Evolutionary conservation across 2,329 filamentous ascomycete genomes (phyloP).

Genomic region (Xylaria arbuscula): DNA sequence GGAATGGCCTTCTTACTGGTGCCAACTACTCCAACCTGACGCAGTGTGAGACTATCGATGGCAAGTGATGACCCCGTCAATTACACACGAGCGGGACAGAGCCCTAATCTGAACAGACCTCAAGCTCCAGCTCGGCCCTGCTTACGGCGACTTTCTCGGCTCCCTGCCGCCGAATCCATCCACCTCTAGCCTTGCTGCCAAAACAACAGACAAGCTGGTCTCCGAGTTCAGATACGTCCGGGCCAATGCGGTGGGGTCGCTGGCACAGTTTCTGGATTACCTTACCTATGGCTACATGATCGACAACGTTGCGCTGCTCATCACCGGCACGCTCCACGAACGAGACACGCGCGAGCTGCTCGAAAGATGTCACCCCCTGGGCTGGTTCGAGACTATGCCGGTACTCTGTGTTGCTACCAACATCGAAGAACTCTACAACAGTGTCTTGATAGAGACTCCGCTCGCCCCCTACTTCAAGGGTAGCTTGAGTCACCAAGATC

Average conservation of each 20-base stretch:
- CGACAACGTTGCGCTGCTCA: conserved; percentile 97
- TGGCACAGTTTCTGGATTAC: conserved; percentile 97
- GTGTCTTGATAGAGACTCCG: conserved; percentile 94
- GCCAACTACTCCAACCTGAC: conserved; percentile 95
- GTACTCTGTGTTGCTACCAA: conserved; percentile 98
- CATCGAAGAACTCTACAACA: conserved; percentile 99
- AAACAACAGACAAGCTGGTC: conserved; percentile 97
- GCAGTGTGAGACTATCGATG: conserved; percentile 97
- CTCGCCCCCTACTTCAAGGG: conserved; percentile 98
- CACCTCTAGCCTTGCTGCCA: conserved; percentile 91
- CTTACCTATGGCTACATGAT: conserved; percentile 99
- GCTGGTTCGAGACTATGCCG: conserved; percentile 99
- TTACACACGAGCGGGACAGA: neutral
- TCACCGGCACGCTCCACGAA: conserved; percentile 97
- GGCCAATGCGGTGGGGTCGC: conserved; percentile 89
- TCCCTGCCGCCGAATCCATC: conserved; percentile 95
- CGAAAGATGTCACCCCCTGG: conserved; percentile 94
- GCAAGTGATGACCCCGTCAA: conserved; percentile 59
- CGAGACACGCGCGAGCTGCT: conserved; percentile 94
- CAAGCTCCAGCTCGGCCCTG: conserved; percentile 95
- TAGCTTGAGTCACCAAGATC: conserved; percentile 92
- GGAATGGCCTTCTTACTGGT: conserved; percentile 89
- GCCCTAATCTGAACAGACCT: conserved; percentile 71
- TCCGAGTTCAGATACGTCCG: conserved; percentile 97
- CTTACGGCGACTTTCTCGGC: conserved; percentile 96